Base-by-base conservation (phyloP, 2,329 filamentous ascomycete species). In the Cladophialophora yegresii region DNA sequence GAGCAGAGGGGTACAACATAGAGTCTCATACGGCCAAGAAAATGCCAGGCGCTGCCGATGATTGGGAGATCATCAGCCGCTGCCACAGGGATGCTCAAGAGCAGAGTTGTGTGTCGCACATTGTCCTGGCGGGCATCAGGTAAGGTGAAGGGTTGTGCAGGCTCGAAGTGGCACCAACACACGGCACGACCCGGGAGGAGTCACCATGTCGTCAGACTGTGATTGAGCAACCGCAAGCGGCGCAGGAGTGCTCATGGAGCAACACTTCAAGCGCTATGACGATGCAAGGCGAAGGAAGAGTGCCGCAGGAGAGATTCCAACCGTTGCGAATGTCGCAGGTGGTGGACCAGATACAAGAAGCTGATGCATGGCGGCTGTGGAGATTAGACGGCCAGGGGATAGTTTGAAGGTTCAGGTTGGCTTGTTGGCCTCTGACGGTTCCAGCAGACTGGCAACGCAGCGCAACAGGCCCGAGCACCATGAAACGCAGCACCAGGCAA, bases 131-230 rank as follows among this genome's bases (percentile, higher is more conserved):
- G 20, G 36, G 33, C 20, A 43, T 28, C 20, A 33, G 9, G 26
- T 13, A 40, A 36, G 32, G 32, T 56, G 54, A 16, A 56, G 36
- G 32, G 23, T 22, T 10, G 23, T 40, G 22, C 28, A 26, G 36
- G 20, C 10, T 23, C 22, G 36, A 26, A 40, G 54, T 56, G 20
- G 33, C 54, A 56, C 54, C 32, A 45, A n/a, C 8, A 40, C n/a
- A 56, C 32, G 54, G 54, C 54, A 56, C 33, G 20, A 56, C 32
- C 22, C 33, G 54, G 23, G 54, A 56, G 10, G 23, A 16, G n/a
- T 9, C 20, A 56, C 20, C 16, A 26, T 33, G 54, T 23, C 20
- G 32, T 56, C 54, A 56, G 20, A 26, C 30, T 12, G n/a, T 40
- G 54, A 56, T 33, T 56, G 54, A n/a, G 9, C 53, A 13, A 20